These are phyloP conservation scores for Backusella parvicylindrica DNA, from an alignment of 192 early-diverging fungal genomes.

Conservation along the genomic window DNA sequence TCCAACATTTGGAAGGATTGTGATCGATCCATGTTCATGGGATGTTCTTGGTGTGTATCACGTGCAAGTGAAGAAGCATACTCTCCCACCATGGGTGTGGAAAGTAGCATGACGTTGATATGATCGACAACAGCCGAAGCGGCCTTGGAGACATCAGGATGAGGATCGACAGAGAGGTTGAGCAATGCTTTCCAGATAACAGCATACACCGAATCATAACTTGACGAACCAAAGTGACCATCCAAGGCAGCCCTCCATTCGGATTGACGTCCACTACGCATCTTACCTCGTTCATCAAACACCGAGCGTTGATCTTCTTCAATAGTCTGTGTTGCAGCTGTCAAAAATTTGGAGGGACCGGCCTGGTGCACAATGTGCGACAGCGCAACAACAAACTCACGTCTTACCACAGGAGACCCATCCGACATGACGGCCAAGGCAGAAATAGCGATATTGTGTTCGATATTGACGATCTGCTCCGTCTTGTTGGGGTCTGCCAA, in stretches of 20 bases:
- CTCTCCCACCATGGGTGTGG: slow-evolving; percentile 27
- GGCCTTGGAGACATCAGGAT: slow-evolving; percentile 65
- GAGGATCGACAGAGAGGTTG: slow-evolving; percentile 77
- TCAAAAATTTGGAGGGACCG: slow-evolving; percentile 57
- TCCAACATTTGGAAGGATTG: slow-evolving; percentile 19
- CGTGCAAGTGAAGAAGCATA: slow-evolving; percentile 23
- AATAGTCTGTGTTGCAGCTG: slow-evolving; percentile 55
- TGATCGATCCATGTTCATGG: slow-evolving; percentile 15
- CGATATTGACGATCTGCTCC: slow-evolving; percentile 66
- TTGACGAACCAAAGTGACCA: slow-evolving; percentile 25
- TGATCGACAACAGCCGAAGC: slow-evolving; percentile 76
- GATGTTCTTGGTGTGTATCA: not conserved
- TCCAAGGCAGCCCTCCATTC: slow-evolving; percentile 22
- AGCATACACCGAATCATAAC: slow-evolving; percentile 53
- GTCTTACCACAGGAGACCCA: slow-evolving; percentile 85
- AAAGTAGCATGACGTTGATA: slow-evolving; percentile 48
- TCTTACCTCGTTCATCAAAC: slow-evolving; percentile 23
- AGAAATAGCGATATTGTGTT: slow-evolving; percentile 70
- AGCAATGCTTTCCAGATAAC: slow-evolving; percentile 83
- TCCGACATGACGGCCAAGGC: slow-evolving; percentile 68
- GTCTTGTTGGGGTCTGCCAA: slow-evolving; percentile 66
- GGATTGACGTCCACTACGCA: not conserved
- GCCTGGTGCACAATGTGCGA: slow-evolving; percentile 70
- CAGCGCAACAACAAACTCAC: slow-evolving; percentile 79
- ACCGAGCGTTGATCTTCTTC: slow-evolving; percentile 34